Evolutionary conservation across 257 asterid genomes (phyloP), one percentile per base, ranked within the genome.

Genomic region (Lycium barbarum): DNA sequence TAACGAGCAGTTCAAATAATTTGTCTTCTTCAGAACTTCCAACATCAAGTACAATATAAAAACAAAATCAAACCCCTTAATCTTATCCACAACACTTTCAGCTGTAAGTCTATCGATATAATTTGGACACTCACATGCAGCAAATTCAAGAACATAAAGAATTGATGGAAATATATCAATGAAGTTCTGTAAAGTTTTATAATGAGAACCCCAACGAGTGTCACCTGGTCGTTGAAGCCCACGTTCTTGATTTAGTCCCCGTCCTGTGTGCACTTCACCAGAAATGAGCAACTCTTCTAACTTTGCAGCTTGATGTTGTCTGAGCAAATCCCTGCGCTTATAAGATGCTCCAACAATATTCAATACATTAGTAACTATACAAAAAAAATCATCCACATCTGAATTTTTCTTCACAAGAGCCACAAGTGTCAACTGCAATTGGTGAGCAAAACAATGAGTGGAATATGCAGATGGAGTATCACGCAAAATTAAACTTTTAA

Each of bases 381-480:
- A 35, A 43, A 22, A 26, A 26, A 83, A 66, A 14, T 45, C 10
- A 8, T 66, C 4, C 59, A 54, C 18, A 12, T 54, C 7, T 54
- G n/a, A 54, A 13, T 54, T 54, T 6, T 54, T 54, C 49, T 7
- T 35, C 13, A 73, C 18, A 9, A 36, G n/a, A 9, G 20, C 53
- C 3, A 72, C 73, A 9, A 84, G 26, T 15, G 13, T 12, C 49
- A 74, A 62, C 35, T 61, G 63, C 4, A 68, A 15, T 20, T 11
- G 66, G 36, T 74, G 79, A 22, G 83, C 61, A 15, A 74, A 84
- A 20, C 35, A 74, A 58, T 74, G 68, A 36, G 65, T 33, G 10
- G 26, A 78, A 78, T 78, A 84, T 8, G 84, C 83, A 76, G 14
- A 62, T 5, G 36, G 15, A 74, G 36, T 40, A 11, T 76, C 79